Evolutionary conservation across 106 monocot genomes (phyloP).

Genomic region (Apostasia shenzhenica): DNA sequence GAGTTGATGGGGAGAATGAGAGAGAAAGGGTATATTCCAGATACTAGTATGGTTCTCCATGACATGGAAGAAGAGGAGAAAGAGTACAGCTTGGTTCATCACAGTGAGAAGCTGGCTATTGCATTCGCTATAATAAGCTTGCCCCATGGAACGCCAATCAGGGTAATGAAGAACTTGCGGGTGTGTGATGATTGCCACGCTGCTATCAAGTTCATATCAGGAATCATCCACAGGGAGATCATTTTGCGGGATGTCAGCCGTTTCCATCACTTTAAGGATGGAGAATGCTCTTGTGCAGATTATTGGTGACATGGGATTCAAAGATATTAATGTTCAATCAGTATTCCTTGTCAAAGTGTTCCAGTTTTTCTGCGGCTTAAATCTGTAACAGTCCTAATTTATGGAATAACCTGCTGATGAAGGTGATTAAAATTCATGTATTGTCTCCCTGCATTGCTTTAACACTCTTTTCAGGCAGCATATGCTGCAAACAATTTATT

Average conservation of each 20-base stretch:
- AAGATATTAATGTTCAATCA: not conserved
- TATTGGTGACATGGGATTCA: constrained; percentile 34
- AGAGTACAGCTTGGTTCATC: constrained; percentile 46
- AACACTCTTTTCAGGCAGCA: no score
- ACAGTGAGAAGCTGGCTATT: constrained; percentile 62
- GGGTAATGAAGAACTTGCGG: constrained; percentile 61
- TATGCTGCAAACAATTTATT: no score
- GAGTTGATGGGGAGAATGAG: constrained; percentile 42
- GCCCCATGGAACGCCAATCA: constrained; percentile 23
- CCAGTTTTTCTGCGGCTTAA: no score
- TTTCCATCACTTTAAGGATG: constrained; percentile 50
- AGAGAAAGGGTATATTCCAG: constrained; percentile 43
- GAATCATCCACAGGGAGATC: constrained; percentile 38
- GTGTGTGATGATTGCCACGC: constrained; percentile 58
- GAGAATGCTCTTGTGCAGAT: constrained; percentile 55
- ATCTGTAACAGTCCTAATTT: no score
- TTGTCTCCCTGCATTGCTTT: no score
- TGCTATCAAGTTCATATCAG: constrained; percentile 44
- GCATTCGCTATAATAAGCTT: constrained; percentile 44
- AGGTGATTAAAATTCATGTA: no score
- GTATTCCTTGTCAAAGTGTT: no score
- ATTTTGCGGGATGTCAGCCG: constrained; percentile 59
- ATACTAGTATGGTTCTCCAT: constrained; percentile 46
- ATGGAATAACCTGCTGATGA: no score
- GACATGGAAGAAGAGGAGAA: constrained; percentile 83